Conservation (phyloP, 2,329 filamentous ascomycete species). For the Beauveria scarabaeidicola region DNA sequence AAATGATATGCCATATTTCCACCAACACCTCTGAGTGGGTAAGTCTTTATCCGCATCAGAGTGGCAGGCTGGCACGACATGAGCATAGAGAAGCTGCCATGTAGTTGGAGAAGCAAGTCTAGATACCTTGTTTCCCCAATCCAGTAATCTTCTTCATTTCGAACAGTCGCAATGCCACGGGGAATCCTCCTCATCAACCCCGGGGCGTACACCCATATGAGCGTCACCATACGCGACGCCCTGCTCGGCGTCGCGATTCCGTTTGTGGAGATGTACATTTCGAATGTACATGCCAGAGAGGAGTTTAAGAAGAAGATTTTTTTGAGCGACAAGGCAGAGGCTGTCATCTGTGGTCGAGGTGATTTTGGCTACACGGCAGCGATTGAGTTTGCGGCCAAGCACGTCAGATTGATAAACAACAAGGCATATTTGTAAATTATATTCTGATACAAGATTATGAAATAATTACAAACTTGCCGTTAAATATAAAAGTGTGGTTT, state of each 20-base stretch:
- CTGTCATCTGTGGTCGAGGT: conserved; percentile 63
- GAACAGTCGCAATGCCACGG: conserved; percentile 23
- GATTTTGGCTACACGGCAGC: conserved; percentile 53
- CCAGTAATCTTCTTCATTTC: too few species aligned
- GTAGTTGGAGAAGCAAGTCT: too few species aligned
- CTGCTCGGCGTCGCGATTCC: conserved; percentile 60
- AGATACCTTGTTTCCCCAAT: too few species aligned
- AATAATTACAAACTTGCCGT: background rate
- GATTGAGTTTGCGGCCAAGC: conserved; percentile 41
- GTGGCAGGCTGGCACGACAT: background rate
- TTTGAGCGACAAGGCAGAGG: conserved; percentile 66
- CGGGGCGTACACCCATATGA: conserved; percentile 67
- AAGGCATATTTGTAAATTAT: background rate
- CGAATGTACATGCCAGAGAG: conserved; percentile 66
- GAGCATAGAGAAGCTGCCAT: background rate
- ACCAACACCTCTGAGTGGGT: background rate
- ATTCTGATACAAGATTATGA: background rate
- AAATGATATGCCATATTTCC: too few species aligned
- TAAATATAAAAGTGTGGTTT: too few species aligned
- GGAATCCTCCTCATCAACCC: conserved; percentile 68
- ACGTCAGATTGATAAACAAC: background rate
- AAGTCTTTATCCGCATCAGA: background rate
- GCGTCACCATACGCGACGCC: conserved; percentile 67
- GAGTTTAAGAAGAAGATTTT: conserved; percentile 61
- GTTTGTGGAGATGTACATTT: conserved; percentile 71